Base-by-base conservation (phyloP, 805 yeast species). In the Jamesozyma lodderae region DNA sequence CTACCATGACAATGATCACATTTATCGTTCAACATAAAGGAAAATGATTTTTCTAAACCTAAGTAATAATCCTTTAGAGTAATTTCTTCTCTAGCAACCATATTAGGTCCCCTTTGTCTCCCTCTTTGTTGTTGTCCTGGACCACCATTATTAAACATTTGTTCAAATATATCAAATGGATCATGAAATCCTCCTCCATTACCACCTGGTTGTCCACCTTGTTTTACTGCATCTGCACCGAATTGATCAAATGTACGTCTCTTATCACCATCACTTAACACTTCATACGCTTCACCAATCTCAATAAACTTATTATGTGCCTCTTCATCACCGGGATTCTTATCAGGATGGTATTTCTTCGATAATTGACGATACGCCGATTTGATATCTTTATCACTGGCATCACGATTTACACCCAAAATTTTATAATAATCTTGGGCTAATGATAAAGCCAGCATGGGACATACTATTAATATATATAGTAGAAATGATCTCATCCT, bases 291-390 rank as follows among this genome's bases (percentile, higher is more conserved):
- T 53, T 82, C 94, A 13, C 95, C 95, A 21, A 92, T 73, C 60
- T 87, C 94, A 36, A 92, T 79, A 58, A 88, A 92, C 62, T 75
- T 79, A 35, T 81, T 79, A 47, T 84, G 87, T 1, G 96, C 95
- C 21, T 73, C 81, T 7, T 84, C 86, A 49, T 80, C 75, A 6
- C 80, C 81, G 4, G 81, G 79, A 57, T 90, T 92, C 64, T 90
- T 90, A 62, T 90, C 98, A 2, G 98, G 98, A 55, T 90, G 98
- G 61, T 74, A 86, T 55, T 83, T 83, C 58, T 85, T 81, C 47
- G 88, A 79, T 46, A 90, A 63, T 40, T 75, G 72, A 47, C 95
- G 68, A 58, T 88, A 88, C 0, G 96, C 95, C 37, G 78, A 73
- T 56, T 84, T 86, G 62, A 88, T 84, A 40, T 86, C 87, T 48